Conservation (phyloP, 2,329 filamentous ascomycete species). For the Aspergillus unguis region DNA sequence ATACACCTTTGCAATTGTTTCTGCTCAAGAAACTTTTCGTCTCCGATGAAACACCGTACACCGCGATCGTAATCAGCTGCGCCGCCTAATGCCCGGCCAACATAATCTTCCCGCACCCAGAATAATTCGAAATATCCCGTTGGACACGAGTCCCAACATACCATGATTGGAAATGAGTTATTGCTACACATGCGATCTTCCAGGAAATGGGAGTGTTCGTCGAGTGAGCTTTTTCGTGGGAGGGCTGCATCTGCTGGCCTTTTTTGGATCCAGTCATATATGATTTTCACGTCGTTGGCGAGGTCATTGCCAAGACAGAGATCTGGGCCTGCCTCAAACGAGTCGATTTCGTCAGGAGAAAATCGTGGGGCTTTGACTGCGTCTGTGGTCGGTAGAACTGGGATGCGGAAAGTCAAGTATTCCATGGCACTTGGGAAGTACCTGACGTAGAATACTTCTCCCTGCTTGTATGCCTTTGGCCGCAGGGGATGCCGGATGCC, state of each 20-base stretch:
- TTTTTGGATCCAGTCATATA: slow-evolving; percentile 1
- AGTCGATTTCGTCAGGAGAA: no score
- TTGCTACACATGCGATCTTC: slow-evolving; percentile 1
- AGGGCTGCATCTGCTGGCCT: not conserved
- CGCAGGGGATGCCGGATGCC: not conserved
- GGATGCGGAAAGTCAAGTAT: not conserved
- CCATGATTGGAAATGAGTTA: not conserved
- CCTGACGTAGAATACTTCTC: slow-evolving; percentile 2
- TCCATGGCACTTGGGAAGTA: not conserved
- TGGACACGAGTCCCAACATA: not conserved
- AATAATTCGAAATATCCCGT: slow-evolving; percentile 2
- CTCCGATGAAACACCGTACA: not conserved
- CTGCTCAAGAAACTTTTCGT: not conserved
- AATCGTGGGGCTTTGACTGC: not conserved
- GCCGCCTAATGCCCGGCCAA: not conserved
- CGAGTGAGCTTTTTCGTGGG: not conserved
- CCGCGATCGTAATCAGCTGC: not conserved
- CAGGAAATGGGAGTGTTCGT: not conserved
- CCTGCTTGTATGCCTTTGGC: slow-evolving; percentile 1
- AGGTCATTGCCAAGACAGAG: not conserved
- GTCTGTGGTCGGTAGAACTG: not conserved
- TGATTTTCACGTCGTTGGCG: not conserved
- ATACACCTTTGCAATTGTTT: not conserved
- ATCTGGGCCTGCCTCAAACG: not conserved
- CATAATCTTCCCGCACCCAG: slow-evolving; percentile 1